phyloP scores from a whole-genome alignment of 805 yeast genomes.

The Schizosaccharomyces cryophilus region DNA sequence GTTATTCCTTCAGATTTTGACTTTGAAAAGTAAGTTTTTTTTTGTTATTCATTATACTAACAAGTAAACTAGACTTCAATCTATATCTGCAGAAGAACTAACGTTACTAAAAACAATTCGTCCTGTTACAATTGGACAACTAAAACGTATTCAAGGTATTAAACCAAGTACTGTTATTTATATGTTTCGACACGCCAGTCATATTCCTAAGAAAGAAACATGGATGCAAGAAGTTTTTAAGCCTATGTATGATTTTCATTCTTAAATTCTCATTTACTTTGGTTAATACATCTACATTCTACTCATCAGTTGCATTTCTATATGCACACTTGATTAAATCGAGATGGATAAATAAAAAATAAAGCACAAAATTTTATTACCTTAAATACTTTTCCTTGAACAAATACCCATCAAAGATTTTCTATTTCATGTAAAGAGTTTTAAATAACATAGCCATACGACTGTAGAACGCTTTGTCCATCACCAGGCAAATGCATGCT shows the following conservation, averaged over 20 bases:
- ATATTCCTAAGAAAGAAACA: not conserved
- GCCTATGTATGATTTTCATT: not conserved
- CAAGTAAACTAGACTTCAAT: not conserved
- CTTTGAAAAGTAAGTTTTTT: not conserved
- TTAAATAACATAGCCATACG: not conserved
- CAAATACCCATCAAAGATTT: not conserved
- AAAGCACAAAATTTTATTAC: too few relatives aligned
- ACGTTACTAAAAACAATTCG: slow-evolving; percentile 41
- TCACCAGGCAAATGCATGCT: not conserved
- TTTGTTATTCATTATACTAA: not conserved
- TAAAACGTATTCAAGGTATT: slow-evolving; percentile 78
- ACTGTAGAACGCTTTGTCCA: not conserved
- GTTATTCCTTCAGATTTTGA: not conserved
- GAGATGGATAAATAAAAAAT: too few relatives aligned
- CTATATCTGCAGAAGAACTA: not conserved
- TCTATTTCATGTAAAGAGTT: not conserved
- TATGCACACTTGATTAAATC: too few relatives aligned
- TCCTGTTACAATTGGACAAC: slow-evolving; percentile 85
- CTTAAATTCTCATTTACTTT: not conserved
- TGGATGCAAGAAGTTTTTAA: not conserved
- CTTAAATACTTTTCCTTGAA: too few relatives aligned
- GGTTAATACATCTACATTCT: too few relatives aligned
- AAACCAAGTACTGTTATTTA: slow-evolving; percentile 84
- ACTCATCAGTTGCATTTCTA: too few relatives aligned
- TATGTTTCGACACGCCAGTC: slow-evolving; percentile 23